Base-by-base conservation (phyloP, 805 yeast genomes). In the Spathaspora girioi region DNA sequence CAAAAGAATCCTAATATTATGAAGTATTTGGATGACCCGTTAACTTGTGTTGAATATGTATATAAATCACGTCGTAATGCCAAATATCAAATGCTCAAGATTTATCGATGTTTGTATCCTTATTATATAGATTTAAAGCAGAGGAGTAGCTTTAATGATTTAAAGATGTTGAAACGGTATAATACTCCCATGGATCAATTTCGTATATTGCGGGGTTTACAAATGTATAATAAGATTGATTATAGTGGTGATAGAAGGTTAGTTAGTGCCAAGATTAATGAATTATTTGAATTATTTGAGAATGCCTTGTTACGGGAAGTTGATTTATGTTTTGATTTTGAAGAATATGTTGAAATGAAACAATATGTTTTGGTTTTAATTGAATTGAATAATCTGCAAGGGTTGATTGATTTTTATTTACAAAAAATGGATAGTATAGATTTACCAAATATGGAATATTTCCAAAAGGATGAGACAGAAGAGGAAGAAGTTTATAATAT, bases 301-400 rank as follows among this genome's bases (percentile, higher is more conserved):
- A 86, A 79, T 61, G 88, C 94, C 0, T 75, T 87, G 7, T 63
- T 89, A 14, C 67, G 82, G 45, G 96, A 89, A 61, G 75, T 88
- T 52, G 92, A 87, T 48, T 66, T 75, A 29, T 84, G 78, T 54
- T 76, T 78, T 53, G 81, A 78, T 43, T 60, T 73, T 1, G 67
- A 73, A 43, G 81, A 83, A 40, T 79, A 66, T 55, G 64, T 59
- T 2, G 64, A 65, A 18, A 73, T 79, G 12, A 62, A 61, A 23
- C 51, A 59, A 26, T 75, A 71, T 54, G 75, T 73, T 4, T 50
- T 59, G 43, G 70, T 75, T 14, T 57, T 75, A 54, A 61, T 67
- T 7, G 67, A 63, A 18, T 61, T 75, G 51, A 62, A 68, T 17
- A 75, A 73, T 54, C 71, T 73, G 23, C 77, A 75, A 56, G 73